These are phyloP conservation scores for Fennellomyces sp. DNA, from an alignment of 371 early-diverging fungal genomes.

Conservation along the genomic window DNA sequence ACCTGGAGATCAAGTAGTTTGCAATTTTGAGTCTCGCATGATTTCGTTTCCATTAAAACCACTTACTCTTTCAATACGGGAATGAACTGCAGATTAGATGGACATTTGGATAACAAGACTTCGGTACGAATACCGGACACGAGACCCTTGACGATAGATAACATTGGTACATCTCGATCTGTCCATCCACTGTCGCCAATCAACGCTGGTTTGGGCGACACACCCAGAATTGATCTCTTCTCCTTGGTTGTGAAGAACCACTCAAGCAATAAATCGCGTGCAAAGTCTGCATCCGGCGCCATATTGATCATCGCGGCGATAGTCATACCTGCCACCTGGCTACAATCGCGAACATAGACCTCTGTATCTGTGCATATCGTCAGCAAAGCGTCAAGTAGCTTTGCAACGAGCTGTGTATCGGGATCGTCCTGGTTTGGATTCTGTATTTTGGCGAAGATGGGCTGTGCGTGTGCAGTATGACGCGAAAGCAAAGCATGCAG, in stretches of 20 bases:
- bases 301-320: constrained; percentile 45
- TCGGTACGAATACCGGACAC: constrained; percentile 55
- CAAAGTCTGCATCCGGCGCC: constrained; percentile 20
- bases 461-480: constrained; percentile 14
- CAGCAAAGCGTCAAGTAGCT: constrained; percentile 25
- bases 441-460: constrained; percentile 8
- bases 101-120: constrained; percentile 39
- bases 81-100: constrained; percentile 9
- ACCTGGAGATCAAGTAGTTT: not conserved
- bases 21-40: not conserved
- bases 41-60: constrained; percentile 2
- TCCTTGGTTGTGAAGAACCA: constrained; percentile 34
- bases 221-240: constrained; percentile 9
- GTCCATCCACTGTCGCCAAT: constrained; percentile 31
- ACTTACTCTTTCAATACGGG: constrained; percentile 29
- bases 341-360: constrained; percentile 46
- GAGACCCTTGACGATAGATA: constrained; percentile 57
- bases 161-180: constrained; percentile 44
- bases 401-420: constrained; percentile 17
- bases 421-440: constrained; percentile 9
- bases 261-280: constrained; percentile 33
- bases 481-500: constrained; percentile 43
- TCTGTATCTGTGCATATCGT: constrained; percentile 32
- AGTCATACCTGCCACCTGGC: constrained; percentile 53
- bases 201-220: constrained; percentile 18